Percentiles rank a stretch among this genome's conserved stretches.
Conservation (phyloP, 345 rosid species). For the Moricandia moricandioides region DNA sequence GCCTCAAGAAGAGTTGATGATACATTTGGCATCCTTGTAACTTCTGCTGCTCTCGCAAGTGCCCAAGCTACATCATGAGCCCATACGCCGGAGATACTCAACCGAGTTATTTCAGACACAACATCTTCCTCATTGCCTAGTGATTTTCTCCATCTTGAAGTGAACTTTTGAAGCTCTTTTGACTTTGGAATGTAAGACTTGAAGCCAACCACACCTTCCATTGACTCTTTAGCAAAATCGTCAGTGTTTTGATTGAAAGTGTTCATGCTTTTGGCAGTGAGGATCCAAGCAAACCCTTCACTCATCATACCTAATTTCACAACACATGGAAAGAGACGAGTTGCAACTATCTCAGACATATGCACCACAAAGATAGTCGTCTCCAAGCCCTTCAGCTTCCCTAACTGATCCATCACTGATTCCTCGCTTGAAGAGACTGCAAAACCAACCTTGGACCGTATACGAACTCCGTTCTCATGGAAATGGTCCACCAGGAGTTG, state of each 20-base stretch:
- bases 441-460: conserved; percentile 18
- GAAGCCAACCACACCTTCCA: conserved; percentile 48
- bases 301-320: conserved; percentile 30
- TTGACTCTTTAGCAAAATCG: conserved; percentile 7
- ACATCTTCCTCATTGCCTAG: not conserved
- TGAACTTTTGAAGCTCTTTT: conserved; percentile 36
- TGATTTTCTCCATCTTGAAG: conserved; percentile 30
- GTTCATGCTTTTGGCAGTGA: conserved; percentile 23
- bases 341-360: conserved; percentile 19
- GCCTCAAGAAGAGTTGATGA: conserved; percentile 27
- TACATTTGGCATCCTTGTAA: conserved; percentile 3
- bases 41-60: conserved; percentile 34
- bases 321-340: conserved; percentile 28
- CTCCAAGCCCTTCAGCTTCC: conserved; percentile 7
- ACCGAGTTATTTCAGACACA: not conserved
- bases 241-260: not conserved
- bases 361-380: conserved; percentile 27
- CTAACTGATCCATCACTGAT: conserved; percentile 5
- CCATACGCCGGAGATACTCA: conserved; percentile 32
- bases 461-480: not conserved
- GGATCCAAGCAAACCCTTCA: conserved; percentile 45
- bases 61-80: conserved; percentile 38
- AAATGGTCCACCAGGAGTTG: conserved; percentile 10
- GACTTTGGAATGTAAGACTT: conserved; percentile 37
- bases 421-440: conserved; percentile 16